Base-by-base conservation (phyloP, 2,329 filamentous ascomycete species). In the Aspergillus sp. region DNA sequence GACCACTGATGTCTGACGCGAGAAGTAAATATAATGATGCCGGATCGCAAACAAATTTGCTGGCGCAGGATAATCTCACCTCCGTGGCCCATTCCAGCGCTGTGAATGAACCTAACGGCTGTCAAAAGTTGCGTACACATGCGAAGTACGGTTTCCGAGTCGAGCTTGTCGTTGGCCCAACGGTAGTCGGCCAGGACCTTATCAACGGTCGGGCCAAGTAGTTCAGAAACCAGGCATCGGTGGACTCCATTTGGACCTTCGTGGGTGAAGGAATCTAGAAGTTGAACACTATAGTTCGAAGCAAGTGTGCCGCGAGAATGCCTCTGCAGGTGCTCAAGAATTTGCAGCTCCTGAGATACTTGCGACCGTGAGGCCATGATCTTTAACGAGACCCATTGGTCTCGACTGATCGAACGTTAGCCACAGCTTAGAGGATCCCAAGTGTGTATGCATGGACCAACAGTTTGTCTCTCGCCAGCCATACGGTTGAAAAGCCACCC, bases 401-500 rank as follows among this genome's bases (percentile, higher is more conserved):
- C 55, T 18, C 46, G 60, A 12, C 67, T 68, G 6, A 16, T 12
- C 12, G 3, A 5, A n/a, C n/a, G n/a, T 42, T 42, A 42, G 36
- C 4, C 16, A 42, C 36, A n/a, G 36, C 12, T 7, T 16, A 6
- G 36, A n/a, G 49, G 22, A 50, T 29, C 7, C 7, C 36, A 31
- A 22, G 18, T 46, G 18, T 14, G 49, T 4, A 26, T 58, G 52
- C 57, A 52, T 12, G 18, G 24, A 63, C 65, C 63, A 26, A 74
- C 71, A 65, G 52, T 42, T 58, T 61, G 63, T 77, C 71, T 5
- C 67, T 65, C 46, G 75, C 78, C 39, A 81, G 73, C 80, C 77
- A 82, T 50, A 81, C 75, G 7, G 78, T 82, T 6, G 78, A 77
- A 63, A 68, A 80, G 3, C 75, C 73, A 26, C 81, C 79, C 39